Conservation (phyloP, 2,329 filamentous ascomycete genomes). For the Fusarium sp. region DNA sequence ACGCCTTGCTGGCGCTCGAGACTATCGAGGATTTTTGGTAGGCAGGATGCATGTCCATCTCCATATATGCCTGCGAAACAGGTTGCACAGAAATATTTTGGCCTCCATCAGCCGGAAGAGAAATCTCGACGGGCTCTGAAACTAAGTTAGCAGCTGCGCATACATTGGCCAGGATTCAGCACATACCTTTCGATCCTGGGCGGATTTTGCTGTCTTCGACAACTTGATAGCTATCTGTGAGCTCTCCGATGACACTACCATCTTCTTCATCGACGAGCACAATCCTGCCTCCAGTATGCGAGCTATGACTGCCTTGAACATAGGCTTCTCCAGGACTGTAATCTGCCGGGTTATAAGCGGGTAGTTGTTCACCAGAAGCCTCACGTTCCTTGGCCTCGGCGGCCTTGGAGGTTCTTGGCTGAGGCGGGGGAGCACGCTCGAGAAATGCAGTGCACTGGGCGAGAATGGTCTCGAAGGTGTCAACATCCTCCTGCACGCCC, state of each 20-base stretch:
- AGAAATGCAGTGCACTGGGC: constrained; percentile 98
- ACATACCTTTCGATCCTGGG: constrained; percentile 89
- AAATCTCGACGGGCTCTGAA: constrained; percentile 82
- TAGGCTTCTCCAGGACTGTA: constrained; percentile 88
- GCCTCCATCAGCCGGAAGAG: constrained; percentile 78
- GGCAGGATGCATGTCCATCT: constrained; percentile 87
- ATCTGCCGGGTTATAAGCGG: constrained; percentile 84
- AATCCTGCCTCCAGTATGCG: constrained; percentile 76
- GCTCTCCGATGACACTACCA: constrained; percentile 93
- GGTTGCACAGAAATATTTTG: constrained; percentile 77
- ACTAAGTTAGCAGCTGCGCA: constrained; percentile 1
- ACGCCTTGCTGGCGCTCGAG: constrained; percentile 88
- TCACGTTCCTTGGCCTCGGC: constrained; percentile 59
- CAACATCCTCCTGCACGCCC: constrained; percentile 89
- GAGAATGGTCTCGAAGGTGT: constrained; percentile 97
- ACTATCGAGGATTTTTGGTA: constrained; percentile 92
- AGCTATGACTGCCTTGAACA: constrained; percentile 73
- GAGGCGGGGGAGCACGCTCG: constrained; percentile 81
- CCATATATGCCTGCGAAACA: constrained; percentile 79
- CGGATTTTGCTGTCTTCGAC: constrained; percentile 83
- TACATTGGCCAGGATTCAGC: not conserved
- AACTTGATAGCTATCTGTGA: constrained; percentile 86
- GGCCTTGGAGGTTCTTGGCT: constrained; percentile 53
- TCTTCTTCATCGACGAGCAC: constrained; percentile 97
- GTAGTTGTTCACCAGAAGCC: constrained; percentile 63